These are phyloP conservation scores for Botryococcus braunii DNA, from an alignment of 163 green algal genomes.

Conservation along the genomic window DNA sequence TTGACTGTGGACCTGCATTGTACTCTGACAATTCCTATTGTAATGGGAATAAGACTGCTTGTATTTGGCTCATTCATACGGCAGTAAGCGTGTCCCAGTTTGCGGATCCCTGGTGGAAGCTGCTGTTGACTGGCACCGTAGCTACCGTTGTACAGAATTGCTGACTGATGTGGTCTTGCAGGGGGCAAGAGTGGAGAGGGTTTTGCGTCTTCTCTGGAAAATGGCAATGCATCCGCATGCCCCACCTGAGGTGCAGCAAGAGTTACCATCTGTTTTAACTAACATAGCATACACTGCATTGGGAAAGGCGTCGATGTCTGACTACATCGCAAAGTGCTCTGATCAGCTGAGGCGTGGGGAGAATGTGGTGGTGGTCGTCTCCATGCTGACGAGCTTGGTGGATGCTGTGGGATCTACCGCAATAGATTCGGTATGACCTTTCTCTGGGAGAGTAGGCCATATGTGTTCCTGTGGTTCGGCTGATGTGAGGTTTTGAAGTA, in stretches of 20 bases:
- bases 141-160: background rate
- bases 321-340: slow-evolving; percentile 13
- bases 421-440: too few species aligned
- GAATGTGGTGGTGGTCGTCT: background rate
- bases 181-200: slow-evolving; percentile 9
- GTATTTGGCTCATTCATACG: background rate
- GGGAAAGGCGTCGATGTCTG: background rate
- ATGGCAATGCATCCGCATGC: slow-evolving; percentile 13
- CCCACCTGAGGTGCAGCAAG: slow-evolving; percentile 6
- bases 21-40: background rate
- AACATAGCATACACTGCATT: slow-evolving; percentile 2
- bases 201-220: slow-evolving; percentile 23
- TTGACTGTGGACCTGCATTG: too few species aligned
- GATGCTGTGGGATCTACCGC: too few species aligned
- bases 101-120: too few species aligned
- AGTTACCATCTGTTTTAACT: slow-evolving; percentile 12
- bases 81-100: background rate
- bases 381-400: background rate
- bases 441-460: too few species aligned
- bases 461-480: too few species aligned
- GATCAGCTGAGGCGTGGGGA: background rate
- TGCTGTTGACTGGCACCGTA: too few species aligned
- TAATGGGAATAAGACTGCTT: background rate
- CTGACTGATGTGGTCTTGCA: background rate
- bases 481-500: too few species aligned